phyloP scores from a whole-genome alignment of 371 early-diverging fungal species.

The Mucor sp. region DNA sequence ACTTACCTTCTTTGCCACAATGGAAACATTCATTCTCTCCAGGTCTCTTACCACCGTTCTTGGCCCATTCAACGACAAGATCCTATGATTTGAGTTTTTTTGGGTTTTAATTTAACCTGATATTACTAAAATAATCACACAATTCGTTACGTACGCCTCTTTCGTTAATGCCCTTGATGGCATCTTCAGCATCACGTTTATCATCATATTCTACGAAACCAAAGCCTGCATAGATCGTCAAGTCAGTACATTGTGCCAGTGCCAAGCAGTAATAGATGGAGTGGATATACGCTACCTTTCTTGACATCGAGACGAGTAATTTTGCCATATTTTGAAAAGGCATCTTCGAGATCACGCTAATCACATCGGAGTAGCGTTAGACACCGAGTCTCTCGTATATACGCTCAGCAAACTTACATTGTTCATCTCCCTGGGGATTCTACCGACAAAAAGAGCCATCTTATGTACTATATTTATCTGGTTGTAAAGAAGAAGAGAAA shows the following conservation, averaged over 20 bases:
- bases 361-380: neutral
- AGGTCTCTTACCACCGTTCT: slow-evolving; percentile 57
- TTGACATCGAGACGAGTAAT: slow-evolving; percentile 74
- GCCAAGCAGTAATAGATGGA: neutral
- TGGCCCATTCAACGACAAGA: slow-evolving; percentile 66
- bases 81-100: slow-evolving; percentile 14
- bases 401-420: slow-evolving; percentile 25
- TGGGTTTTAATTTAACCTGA: neutral
- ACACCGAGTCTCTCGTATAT: neutral
- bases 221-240: slow-evolving; percentile 57
- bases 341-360: slow-evolving; percentile 70
- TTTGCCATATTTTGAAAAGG: slow-evolving; percentile 75
- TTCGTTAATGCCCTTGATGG: slow-evolving; percentile 61
- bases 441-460: slow-evolving; percentile 49
- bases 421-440: slow-evolving; percentile 38
- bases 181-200: slow-evolving; percentile 73
- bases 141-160: slow-evolving; percentile 27
- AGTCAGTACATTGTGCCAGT: neutral
- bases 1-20: slow-evolving; percentile 63
- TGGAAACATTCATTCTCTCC: slow-evolving; percentile 67
- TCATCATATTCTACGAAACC: slow-evolving; percentile 79
- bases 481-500: slow-evolving; percentile 3
- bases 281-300: slow-evolving; percentile 36
- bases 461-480: neutral
- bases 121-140: neutral